Base-by-base conservation (phyloP, 1,139 yeast species). In the Tardiomyces depauwii region DNA sequence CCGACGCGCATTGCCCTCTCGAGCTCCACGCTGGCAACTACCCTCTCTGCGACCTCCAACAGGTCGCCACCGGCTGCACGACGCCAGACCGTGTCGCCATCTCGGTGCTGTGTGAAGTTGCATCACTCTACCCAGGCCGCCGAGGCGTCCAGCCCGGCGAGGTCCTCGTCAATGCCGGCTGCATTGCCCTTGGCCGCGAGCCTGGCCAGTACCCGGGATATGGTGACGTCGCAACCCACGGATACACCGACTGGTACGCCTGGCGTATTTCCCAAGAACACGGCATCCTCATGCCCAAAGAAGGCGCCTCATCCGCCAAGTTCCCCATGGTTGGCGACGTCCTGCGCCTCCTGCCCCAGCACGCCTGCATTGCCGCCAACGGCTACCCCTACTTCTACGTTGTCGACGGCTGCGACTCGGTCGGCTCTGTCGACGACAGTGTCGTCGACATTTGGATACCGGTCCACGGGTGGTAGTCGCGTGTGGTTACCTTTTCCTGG, bases 241-340 rank as follows among this genome's bases (percentile, higher is more conserved):
- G 25, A 21, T 21, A 5, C 25, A 57, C 56, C 18, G 69, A 70
- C 9, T 76, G 80, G 80, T 58, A 63, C 18, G 76, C 76, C 21
- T 77, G 73, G 13, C 62, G 78, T 42, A 60, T 76, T 25, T 71
- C 77, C 48, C 80, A 76, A 54, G 80, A 76, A 51, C 81, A 76
- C 51, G 81, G 82, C 0, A 68, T 78, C 28, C 60, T 78, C 40
- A 65, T 66, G 2, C 66, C 73, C 0, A 57, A 54, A 36, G 61
- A 55, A 13, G 52, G 55, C 10, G 4, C 25, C 7, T 51, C 58
- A 7, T 47, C 55, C 11, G 41, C 48, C 9, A 42, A 33, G 27
- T 45, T 50, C 25, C 43, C 44, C 14, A 45, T 41, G 18, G 51
- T 59, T 38, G 71, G 71, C 2, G 63, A 69, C 1, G 59, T 59